Evolutionary conservation across 768 basidiomycete genomes (phyloP).

Genomic region (Boletales sp.): DNA sequence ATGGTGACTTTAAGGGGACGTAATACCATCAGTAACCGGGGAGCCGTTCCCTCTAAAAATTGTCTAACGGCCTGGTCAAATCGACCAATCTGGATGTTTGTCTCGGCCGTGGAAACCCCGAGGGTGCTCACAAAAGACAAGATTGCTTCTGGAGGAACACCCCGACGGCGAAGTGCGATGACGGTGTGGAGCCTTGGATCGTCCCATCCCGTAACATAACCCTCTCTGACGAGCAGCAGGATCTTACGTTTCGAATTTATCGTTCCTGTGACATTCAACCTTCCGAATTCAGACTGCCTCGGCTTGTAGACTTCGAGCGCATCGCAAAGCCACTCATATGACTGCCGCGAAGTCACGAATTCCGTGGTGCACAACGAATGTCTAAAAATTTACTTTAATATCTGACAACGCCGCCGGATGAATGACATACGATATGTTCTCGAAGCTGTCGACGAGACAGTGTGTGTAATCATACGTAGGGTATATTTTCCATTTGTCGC

Average conservation of each 20-base stretch:
- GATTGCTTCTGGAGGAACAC: slow-evolving; percentile 95
- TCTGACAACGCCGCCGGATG: neutral
- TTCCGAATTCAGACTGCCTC: slow-evolving; percentile 93
- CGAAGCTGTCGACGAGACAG: slow-evolving; percentile 96
- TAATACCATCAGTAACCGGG: slow-evolving; percentile 88
- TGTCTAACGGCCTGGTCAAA: slow-evolving; percentile 89
- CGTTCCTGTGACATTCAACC: slow-evolving; percentile 89
- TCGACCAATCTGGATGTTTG: slow-evolving; percentile 82
- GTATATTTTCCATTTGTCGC: slow-evolving; percentile 93
- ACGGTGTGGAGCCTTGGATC: slow-evolving; percentile 97
- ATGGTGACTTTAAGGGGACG: slow-evolving; percentile 88
- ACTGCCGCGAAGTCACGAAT: slow-evolving; percentile 92
- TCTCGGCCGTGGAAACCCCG: slow-evolving; percentile 84
- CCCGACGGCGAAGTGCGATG: slow-evolving; percentile 91
- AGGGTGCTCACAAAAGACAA: slow-evolving; percentile 88
- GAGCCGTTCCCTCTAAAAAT: slow-evolving; percentile 85
- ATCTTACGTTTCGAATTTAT: slow-evolving; percentile 98
- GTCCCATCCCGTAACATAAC: slow-evolving; percentile 90
- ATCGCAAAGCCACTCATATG: slow-evolving; percentile 99
- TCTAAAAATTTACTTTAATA: slow-evolving; percentile 36
- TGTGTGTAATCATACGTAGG: slow-evolving; percentile 99
- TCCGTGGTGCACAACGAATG: slow-evolving; percentile 97
- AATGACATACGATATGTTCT: slow-evolving; percentile 90
- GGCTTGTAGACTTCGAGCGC: slow-evolving; percentile 97
- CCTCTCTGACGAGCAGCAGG: slow-evolving; percentile 77